Evolutionary conservation across 1,284 basidiomycete species (phyloP).

Genomic region (Tetrapyrgos nigripes): DNA sequence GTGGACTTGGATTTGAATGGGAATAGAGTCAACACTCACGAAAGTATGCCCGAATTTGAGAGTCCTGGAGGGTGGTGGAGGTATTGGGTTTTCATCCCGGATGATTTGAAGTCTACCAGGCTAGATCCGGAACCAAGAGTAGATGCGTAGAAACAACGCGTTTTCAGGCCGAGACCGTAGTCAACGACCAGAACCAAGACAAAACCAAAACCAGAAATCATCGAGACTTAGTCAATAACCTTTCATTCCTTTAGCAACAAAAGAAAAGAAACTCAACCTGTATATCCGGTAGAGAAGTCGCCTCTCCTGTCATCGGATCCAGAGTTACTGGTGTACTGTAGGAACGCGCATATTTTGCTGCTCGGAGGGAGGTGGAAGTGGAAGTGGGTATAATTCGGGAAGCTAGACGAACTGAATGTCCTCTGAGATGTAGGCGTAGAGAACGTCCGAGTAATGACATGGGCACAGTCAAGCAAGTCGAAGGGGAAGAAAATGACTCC

Average conservation of each 20-base stretch:
- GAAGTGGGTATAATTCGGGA: background rate
- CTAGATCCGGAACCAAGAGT: constrained; percentile 25
- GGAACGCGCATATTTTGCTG: background rate
- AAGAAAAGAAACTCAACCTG: constrained; percentile 38
- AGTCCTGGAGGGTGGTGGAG: constrained; percentile 56
- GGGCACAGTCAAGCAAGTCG: too few species aligned
- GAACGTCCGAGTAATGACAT: background rate
- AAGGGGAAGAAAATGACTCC: too few species aligned
- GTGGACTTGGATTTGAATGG: constrained; percentile 3
- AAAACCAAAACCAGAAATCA: too few species aligned
- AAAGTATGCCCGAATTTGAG: constrained; percentile 77
- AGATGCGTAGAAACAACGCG: constrained; percentile 6
- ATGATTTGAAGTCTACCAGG: constrained; percentile 48
- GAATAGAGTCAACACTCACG: constrained; percentile 50
- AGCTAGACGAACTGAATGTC: background rate
- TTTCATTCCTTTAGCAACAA: too few species aligned
- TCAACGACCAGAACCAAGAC: too few species aligned
- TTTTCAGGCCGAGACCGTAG: too few species aligned
- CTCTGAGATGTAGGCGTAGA: background rate
- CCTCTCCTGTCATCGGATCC: constrained; percentile 55
- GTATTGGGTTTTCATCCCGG: constrained; percentile 54
- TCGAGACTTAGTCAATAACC: too few species aligned
- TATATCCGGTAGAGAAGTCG: constrained; percentile 47
- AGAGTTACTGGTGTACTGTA: constrained; percentile 3
- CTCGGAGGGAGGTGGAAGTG: too few species aligned